Evolutionary conservation across 1,139 yeast genomes (phyloP).

Genomic region (Scheffersomyces lignicola): DNA sequence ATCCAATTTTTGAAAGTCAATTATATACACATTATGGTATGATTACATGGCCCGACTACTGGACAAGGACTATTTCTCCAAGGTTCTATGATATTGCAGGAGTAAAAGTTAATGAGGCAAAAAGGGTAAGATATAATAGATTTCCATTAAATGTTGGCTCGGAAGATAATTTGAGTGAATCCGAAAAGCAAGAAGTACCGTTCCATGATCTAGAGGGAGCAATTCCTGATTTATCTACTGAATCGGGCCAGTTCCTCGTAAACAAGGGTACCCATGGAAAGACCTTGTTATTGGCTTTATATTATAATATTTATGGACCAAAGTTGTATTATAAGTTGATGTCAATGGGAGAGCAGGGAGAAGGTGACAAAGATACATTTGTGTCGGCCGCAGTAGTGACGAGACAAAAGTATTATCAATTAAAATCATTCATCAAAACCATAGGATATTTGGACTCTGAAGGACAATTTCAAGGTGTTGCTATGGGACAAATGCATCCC

Average conservation of each 20-base stretch:
- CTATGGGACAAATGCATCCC: conserved; percentile 40
- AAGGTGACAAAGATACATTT: conserved; percentile 68
- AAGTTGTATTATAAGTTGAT: conserved; percentile 51
- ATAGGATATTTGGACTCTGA: conserved; percentile 24
- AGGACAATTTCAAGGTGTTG: conserved; percentile 29
- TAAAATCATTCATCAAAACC: conserved; percentile 33
- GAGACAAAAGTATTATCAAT: conserved; percentile 51
- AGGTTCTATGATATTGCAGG: conserved; percentile 65
- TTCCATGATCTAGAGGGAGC: conserved; percentile 56
- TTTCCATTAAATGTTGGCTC: conserved; percentile 16
- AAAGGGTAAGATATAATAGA: conserved; percentile 22
- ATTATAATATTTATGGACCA: conserved; percentile 61
- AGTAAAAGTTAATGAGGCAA: conserved; percentile 24
- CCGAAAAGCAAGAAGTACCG: conserved; percentile 18
- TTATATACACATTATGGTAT: conserved; percentile 58
- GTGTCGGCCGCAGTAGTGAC: conserved; percentile 52
- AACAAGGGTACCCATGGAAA: conserved; percentile 53
- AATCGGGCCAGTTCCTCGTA: conserved; percentile 58
- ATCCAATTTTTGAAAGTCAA: conserved; percentile 47
- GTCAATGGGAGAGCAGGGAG: conserved; percentile 60
- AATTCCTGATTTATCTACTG: conserved; percentile 58
- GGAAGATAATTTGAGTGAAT: conserved; percentile 9
- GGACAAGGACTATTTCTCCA: conserved; percentile 75
- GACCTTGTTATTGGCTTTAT: conserved; percentile 50
- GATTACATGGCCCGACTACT: conserved; percentile 81